Conservation (phyloP, 2,329 filamentous ascomycete genomes). For the Cordyceps farinosa region DNA sequence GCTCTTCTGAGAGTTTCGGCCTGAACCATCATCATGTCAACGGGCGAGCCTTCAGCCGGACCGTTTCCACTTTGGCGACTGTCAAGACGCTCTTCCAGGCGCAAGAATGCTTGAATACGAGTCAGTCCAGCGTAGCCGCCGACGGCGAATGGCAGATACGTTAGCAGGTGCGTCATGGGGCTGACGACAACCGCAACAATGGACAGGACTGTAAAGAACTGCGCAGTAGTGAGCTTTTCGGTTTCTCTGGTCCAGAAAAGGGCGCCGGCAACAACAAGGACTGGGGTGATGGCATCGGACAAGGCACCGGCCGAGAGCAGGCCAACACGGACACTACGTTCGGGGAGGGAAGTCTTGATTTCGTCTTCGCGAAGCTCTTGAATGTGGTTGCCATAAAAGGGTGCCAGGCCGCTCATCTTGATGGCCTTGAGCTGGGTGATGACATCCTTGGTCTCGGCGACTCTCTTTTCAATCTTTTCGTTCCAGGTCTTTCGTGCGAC, state of each 20-base stretch:
- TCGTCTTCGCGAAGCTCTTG: constrained; percentile 20
- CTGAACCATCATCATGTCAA: constrained; percentile 9
- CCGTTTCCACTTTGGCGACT: constrained; percentile 10
- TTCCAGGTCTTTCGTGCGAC: constrained; percentile 13
- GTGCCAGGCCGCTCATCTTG: constrained; percentile 34
- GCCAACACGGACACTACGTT: constrained; percentile 7
- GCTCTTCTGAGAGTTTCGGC: constrained; percentile 2
- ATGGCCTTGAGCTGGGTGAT: constrained; percentile 34
- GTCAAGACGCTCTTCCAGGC: constrained; percentile 11
- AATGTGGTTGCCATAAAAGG: constrained; percentile 8
- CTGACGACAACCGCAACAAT: constrained; percentile 8
- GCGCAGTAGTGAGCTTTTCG: constrained; percentile 5
- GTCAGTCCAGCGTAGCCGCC: constrained; percentile 13
- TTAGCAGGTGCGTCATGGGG: constrained; percentile 13
- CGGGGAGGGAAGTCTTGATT: constrained; percentile 16
- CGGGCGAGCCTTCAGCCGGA: constrained; percentile 1
- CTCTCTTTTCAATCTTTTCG: constrained; percentile 13
- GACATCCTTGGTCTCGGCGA: constrained; percentile 19
- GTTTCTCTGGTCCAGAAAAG: constrained; percentile 11
- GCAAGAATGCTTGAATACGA: constrained; percentile 14
- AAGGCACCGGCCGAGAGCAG: constrained; percentile 6
- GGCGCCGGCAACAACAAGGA: constrained; percentile 15
- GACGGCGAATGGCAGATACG: constrained; percentile 5
- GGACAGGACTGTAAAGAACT: constrained; percentile 11
- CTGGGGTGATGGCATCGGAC: constrained; percentile 6